Evolutionary conservation across 2,329 filamentous ascomycete genomes (phyloP).

Genomic region (Exophiala sideris): DNA sequence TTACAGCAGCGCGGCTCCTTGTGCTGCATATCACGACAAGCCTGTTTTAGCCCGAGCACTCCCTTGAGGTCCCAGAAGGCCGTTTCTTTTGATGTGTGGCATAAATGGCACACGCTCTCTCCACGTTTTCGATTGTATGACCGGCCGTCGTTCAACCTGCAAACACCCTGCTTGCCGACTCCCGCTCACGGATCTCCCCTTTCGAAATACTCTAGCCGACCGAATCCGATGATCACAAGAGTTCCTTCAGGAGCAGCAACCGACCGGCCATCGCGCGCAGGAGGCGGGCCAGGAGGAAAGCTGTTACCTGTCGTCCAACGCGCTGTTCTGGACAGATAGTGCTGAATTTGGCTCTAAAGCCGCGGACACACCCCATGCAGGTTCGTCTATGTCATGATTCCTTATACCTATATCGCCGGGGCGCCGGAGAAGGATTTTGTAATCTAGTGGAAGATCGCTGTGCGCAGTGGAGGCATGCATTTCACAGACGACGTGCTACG

Average conservation of each 20-base stretch:
- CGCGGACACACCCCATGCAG: conserved; percentile 26
- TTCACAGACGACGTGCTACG: not conserved
- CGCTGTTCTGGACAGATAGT: conserved; percentile 5
- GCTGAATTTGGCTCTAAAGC: conserved; percentile 10
- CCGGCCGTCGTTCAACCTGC: not conserved
- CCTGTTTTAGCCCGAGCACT: conserved; percentile 17
- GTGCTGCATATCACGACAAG: conserved; percentile 18
- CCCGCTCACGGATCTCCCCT: not conserved
- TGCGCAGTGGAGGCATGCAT: too few species aligned
- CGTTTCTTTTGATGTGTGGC: not conserved
- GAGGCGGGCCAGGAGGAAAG: conserved; percentile 19
- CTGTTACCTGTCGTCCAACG: conserved; percentile 8
- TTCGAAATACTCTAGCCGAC: not conserved
- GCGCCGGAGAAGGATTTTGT: not conserved
- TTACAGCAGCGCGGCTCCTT: conserved; percentile 18
- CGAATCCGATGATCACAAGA: conserved; percentile 24
- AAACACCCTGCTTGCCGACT: not conserved
- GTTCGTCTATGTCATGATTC: conserved; percentile 15
- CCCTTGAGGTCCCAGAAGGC: conserved; percentile 9
- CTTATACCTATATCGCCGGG: not conserved
- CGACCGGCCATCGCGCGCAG: conserved; percentile 22
- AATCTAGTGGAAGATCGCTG: not conserved
- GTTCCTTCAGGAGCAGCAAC: conserved; percentile 17
- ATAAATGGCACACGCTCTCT: conserved; percentile 6
- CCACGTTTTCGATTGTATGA: not conserved